phyloP scores from a whole-genome alignment of 768 basidiomycete species.

The Pilatotrama ljubarskyi region DNA sequence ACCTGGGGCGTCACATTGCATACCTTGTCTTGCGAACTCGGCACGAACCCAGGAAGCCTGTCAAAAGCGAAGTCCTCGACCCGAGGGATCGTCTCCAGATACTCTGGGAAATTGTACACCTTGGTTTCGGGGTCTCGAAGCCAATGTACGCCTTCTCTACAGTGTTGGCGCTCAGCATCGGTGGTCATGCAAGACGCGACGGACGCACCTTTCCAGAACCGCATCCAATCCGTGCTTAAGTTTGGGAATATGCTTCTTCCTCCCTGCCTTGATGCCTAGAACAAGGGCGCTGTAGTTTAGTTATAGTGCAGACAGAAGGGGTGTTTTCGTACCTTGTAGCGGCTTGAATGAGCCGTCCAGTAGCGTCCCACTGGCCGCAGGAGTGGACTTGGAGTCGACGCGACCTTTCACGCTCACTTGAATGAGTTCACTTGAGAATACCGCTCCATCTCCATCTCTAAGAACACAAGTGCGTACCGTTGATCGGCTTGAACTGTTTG shows the following conservation, averaged over 20 bases:
- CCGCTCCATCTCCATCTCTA: too few relatives aligned
- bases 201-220: constrained; percentile 72
- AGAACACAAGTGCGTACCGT: too few relatives aligned
- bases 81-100: constrained; percentile 70
- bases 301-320: background rate
- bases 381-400: too few relatives aligned
- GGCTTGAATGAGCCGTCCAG: background rate
- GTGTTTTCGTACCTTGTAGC: background rate
- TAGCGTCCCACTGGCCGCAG: background rate
- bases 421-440: too few relatives aligned
- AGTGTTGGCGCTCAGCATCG: background rate
- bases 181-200: background rate
- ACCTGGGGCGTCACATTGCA: constrained; percentile 19
- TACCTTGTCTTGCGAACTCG: constrained; percentile 76
- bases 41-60: constrained; percentile 69
- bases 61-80: constrained; percentile 86
- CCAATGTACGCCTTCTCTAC: constrained; percentile 87
- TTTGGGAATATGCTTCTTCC: constrained; percentile 52
- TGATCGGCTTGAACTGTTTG: too few relatives aligned
- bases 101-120: constrained; percentile 81
- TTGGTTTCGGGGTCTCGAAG: constrained; percentile 81
- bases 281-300: background rate
- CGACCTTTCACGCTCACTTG: too few relatives aligned
- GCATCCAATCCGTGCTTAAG: constrained; percentile 69
- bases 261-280: constrained; percentile 46